Base-by-base conservation (phyloP, 1,139 yeast genomes). In the Pichia norvegensis region DNA sequence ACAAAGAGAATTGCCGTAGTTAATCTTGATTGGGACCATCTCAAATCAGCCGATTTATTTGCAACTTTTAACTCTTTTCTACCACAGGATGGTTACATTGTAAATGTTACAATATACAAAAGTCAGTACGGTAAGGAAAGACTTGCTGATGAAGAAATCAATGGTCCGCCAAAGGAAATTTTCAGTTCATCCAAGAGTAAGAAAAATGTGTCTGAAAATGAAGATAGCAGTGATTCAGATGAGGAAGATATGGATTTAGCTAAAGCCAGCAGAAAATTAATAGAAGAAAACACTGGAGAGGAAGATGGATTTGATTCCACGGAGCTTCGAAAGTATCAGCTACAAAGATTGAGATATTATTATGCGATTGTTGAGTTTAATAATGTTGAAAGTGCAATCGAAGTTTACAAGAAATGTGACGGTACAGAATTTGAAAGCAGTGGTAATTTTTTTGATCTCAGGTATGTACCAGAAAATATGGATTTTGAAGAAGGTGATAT, bases 401-500 rank as follows among this genome's bases (percentile, higher is more conserved):
- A 69, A 40, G 87, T 94, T 38, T 94, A 90, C 61, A 80, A 79
- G 40, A 84, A 78, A 59, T 85, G 95, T 66, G 98, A 94, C 64
- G 96, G 96, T 23, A 78, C 97, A 0, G 99, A 94, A 65, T 92
- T 79, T 60, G 99, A 94, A 65, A 83, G 96, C 13, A 88, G 97
- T 0, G 95, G 98, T 19, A 94, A 94, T 62, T 77, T 86, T 47
- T 90, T 94, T 63, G 98, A 94, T 63, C 69, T 94, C 53, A 74
- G 98, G 57, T 94, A 86, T 60, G 79, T 94, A 46, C 98, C 98
- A 1, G 95, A 85, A 45, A 96, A 78, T 21, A 85, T 87, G 86
- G 80, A 75, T 4, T 92, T 92, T 64, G 90, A 82, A 21, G 85
- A 79, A 33, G 14, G n/a, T 5, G 74, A 71, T 40, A 81, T 94